phyloP scores from a whole-genome alignment of 2,329 filamentous ascomycete species.

The Metarhizium brunneum region DNA sequence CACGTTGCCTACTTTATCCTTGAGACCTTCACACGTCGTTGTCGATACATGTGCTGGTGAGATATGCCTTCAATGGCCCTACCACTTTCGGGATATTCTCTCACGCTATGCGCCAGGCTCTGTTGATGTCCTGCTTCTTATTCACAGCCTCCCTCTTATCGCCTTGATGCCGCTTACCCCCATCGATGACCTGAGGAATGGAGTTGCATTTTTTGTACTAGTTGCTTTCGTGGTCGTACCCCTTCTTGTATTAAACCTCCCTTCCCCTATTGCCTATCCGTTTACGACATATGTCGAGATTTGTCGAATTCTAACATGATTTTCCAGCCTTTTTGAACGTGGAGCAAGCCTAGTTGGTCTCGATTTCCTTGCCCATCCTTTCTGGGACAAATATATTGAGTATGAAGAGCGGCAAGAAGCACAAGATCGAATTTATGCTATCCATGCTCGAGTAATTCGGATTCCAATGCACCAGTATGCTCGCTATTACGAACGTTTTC shows the following conservation, averaged over 20 bases:
- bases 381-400: slow-evolving; percentile 99
- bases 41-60: slow-evolving; percentile 51
- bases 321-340: slow-evolving; percentile 79
- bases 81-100: slow-evolving; percentile 48
- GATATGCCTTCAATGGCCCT: slow-evolving; percentile 56
- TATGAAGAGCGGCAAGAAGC: slow-evolving; percentile 88
- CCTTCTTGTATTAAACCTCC: slow-evolving; percentile 50
- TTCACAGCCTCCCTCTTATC: slow-evolving; percentile 28
- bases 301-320: slow-evolving; percentile 16
- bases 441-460: slow-evolving; percentile 72
- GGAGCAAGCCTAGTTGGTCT: slow-evolving; percentile 77
- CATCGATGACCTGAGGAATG: slow-evolving; percentile 17
- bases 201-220: slow-evolving; percentile 35
- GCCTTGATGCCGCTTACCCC: slow-evolving; percentile 19
- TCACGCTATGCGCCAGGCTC: slow-evolving; percentile 57
- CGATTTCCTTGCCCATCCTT: slow-evolving; percentile 88
- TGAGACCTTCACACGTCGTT: slow-evolving; percentile 26
- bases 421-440: slow-evolving; percentile 74
- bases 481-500: slow-evolving; percentile 87
- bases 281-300: background rate
- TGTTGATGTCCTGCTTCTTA: slow-evolving; percentile 34
- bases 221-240: slow-evolving; percentile 40
- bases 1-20: slow-evolving; percentile 24
- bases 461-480: slow-evolving; percentile 96
- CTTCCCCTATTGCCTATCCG: slow-evolving; percentile 9